phyloP scores from a whole-genome alignment of 2,329 filamentous ascomycete genomes.

The Clarireedia monteithiana region DNA sequence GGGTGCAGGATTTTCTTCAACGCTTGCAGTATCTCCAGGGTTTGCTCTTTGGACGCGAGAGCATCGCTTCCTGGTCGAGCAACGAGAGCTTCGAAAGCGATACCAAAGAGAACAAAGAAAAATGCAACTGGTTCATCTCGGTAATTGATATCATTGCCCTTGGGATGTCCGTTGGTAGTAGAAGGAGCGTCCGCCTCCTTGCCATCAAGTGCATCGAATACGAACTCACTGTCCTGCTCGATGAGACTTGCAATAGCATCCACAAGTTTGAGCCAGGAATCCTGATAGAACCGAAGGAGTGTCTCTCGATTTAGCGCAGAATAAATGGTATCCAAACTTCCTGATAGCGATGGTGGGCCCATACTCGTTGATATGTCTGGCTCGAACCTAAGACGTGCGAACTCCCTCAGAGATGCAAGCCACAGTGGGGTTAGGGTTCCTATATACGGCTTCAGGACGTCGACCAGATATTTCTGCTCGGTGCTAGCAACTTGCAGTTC shows the following conservation, averaged over 20 bases:
- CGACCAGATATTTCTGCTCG: slow-evolving; percentile 81
- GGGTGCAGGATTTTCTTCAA: slow-evolving; percentile 93
- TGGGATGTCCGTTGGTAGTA: slow-evolving; percentile 39
- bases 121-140: slow-evolving; percentile 96
- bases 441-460: slow-evolving; percentile 86
- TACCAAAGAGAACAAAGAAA: slow-evolving; percentile 95
- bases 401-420: slow-evolving; percentile 88
- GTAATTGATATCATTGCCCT: slow-evolving; percentile 84
- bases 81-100: slow-evolving; percentile 92
- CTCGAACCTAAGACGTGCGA: slow-evolving; percentile 87
- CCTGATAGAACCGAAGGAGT: slow-evolving; percentile 89
- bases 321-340: slow-evolving; percentile 88
- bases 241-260: slow-evolving; percentile 96
- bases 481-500: slow-evolving; percentile 91
- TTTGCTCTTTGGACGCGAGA: slow-evolving; percentile 68
- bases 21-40: slow-evolving; percentile 79
- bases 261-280: slow-evolving; percentile 92
- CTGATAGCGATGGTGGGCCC: slow-evolving; percentile 71
- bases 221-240: slow-evolving; percentile 94
- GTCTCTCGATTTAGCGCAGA: slow-evolving; percentile 92
- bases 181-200: slow-evolving; percentile 48
- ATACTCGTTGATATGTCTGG: slow-evolving; percentile 92
- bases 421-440: slow-evolving; percentile 85
- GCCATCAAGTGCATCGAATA: slow-evolving; percentile 92
- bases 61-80: slow-evolving; percentile 63